phyloP scores from a whole-genome alignment of 2,329 filamentous ascomycete species.

The Xylaria sp. region DNA sequence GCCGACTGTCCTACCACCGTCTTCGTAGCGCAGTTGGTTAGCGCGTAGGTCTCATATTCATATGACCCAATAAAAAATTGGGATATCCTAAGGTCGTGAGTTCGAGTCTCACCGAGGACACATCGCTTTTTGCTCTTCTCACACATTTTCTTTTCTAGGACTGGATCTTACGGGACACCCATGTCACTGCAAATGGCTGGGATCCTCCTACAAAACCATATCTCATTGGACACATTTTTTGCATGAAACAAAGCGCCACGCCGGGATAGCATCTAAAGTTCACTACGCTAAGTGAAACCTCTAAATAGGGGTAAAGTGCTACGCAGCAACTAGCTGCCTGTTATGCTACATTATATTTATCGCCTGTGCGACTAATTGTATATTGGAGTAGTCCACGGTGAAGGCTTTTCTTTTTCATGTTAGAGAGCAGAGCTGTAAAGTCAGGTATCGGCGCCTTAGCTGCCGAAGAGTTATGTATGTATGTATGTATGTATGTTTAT shows the following conservation, averaged over 20 bases:
- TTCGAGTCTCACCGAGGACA: slow-evolving; percentile 61
- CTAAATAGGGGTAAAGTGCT: not conserved
- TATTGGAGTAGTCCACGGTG: too few species aligned
- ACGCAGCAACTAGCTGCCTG: not conserved
- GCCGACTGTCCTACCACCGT: too few species aligned
- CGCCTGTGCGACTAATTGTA: too few species aligned
- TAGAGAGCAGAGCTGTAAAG: too few species aligned
- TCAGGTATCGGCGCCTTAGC: too few species aligned
- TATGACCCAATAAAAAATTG: slow-evolving; percentile 34
- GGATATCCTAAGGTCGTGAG: slow-evolving; percentile 61
- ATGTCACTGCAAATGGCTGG: too few species aligned
- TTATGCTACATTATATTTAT: not conserved
- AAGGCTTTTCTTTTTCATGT: too few species aligned
- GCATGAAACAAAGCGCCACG: slow-evolving; percentile 1
- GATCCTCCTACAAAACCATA: not conserved
- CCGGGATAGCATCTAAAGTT: not conserved
- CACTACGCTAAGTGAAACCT: not conserved
- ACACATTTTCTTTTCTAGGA: not conserved
- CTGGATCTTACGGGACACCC: too few species aligned
- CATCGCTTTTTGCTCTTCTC: not conserved
- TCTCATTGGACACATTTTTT: not conserved
- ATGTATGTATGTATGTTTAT: too few species aligned
- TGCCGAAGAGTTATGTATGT: too few species aligned
- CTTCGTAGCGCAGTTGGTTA: slow-evolving; percentile 57
- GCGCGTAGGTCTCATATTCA: slow-evolving; percentile 57